Evolutionary conservation across 176 grass and related monocot genomes (phyloP).

Genomic region (Chloris gayana): DNA sequence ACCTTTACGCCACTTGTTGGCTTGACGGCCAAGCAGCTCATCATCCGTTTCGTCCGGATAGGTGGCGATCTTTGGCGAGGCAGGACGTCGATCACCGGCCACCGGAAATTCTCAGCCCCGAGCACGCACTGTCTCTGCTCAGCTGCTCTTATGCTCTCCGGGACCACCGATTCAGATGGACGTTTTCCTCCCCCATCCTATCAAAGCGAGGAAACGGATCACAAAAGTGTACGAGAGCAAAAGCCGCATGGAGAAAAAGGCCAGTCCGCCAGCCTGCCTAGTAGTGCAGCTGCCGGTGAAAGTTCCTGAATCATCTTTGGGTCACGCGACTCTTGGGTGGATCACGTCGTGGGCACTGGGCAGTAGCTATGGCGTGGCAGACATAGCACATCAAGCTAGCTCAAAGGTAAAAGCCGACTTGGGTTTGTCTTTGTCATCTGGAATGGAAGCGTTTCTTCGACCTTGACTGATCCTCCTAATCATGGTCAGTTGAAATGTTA

Average conservation of each 20-base stretch:
- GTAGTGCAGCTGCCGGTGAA: constrained; percentile 35
- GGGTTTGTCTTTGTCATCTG: not conserved
- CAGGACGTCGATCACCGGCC: constrained; percentile 33
- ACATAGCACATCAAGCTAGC: not conserved
- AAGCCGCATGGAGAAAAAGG: not conserved
- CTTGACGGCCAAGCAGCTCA: not conserved
- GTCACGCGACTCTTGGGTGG: constrained; percentile 12
- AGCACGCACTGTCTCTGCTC: not conserved
- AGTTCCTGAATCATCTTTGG: constrained; percentile 52
- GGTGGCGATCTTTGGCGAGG: constrained; percentile 13
- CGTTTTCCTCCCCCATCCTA: not conserved
- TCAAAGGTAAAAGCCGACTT: not conserved
- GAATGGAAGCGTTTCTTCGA: constrained; percentile 13
- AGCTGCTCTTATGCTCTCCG: not conserved
- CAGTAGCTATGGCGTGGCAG: not conserved
- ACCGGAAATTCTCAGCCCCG: not conserved
- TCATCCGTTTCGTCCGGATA: not conserved
- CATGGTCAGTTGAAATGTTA: not conserved
- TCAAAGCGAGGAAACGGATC: constrained; percentile 1
- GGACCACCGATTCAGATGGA: not conserved
- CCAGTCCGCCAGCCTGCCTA: not conserved
- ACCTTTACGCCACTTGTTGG: constrained; percentile 8
- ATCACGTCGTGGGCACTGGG: not conserved
- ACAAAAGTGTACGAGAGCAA: not conserved
- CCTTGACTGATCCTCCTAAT: not conserved